A percentile compares a stretch with the other conserved stretches of the same genome.
These are phyloP conservation scores for Colletotrichum endophyticum DNA, from an alignment of 2,329 filamentous ascomycete genomes.

Conservation along the genomic window DNA sequence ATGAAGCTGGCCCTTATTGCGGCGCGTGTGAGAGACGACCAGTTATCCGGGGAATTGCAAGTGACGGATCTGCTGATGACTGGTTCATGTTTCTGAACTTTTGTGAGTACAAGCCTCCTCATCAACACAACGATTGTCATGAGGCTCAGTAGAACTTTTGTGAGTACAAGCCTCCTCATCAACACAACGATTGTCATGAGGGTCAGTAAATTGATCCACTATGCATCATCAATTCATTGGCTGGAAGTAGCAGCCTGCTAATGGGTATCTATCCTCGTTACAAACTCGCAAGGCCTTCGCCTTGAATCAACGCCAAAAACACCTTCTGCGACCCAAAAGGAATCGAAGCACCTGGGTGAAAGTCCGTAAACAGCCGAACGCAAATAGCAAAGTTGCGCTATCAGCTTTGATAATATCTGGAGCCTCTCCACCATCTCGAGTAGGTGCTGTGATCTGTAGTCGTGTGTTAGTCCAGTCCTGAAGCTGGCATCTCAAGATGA, in stretches of 20 bases:
- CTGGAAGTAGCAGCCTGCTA: neutral
- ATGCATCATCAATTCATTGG: neutral
- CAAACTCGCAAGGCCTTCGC: neutral
- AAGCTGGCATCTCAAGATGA: neutral
- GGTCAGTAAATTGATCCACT: neutral
- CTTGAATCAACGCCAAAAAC: neutral
- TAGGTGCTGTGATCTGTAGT: slow-evolving; percentile 7
- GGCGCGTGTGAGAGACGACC: no score
- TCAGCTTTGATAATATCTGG: neutral
- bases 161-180: rapidly evolving
- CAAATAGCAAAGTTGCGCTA: neutral
- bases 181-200: neutral
- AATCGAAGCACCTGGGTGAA: neutral
- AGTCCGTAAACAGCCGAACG: neutral
- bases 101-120: rapidly evolving
- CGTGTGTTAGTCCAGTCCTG: neutral
- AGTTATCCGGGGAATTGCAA: neutral
- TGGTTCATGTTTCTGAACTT: neutral
- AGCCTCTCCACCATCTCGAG: neutral
- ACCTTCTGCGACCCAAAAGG: neutral
- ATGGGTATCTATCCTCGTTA: neutral
- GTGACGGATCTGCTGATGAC: rapidly evolving
- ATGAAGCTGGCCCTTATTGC: neutral
- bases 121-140: neutral
- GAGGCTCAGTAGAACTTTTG: rapidly evolving